Percentiles rank a stretch among this genome's conserved stretches.
These are phyloP conservation scores for Hippophae tibetana DNA, from an alignment of 306 rosid genomes.

Conservation along the genomic window DNA sequence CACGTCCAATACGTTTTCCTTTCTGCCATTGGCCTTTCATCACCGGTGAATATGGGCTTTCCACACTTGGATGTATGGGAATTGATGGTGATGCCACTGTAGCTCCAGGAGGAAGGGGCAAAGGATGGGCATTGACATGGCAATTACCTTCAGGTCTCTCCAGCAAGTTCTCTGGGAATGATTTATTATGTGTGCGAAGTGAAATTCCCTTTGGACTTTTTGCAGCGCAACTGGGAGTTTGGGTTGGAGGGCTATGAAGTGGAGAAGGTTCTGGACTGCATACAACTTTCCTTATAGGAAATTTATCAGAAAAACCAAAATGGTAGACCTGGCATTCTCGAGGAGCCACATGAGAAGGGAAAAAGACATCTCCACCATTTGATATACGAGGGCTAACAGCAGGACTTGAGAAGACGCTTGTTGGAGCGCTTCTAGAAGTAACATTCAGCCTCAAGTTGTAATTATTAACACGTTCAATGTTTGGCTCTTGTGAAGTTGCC, in stretches of 20 bases:
- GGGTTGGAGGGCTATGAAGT: constrained; percentile 33
- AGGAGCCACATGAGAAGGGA: constrained; percentile 19
- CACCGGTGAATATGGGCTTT: constrained; percentile 24
- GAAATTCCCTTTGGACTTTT: constrained; percentile 30
- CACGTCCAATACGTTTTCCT: constrained; percentile 84
- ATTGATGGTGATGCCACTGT: constrained; percentile 25
- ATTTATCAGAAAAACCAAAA: constrained; percentile 17
- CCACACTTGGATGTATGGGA: constrained; percentile 22
- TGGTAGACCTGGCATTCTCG: constrained; percentile 32
- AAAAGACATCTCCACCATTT: constrained; percentile 25
- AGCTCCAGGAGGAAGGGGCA: constrained; percentile 80
- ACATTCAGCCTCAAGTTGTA: constrained; percentile 25
- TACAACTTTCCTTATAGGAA: constrained; percentile 22
- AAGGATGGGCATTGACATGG: constrained; percentile 59
- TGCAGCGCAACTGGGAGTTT: constrained; percentile 19
- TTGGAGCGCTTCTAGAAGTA: constrained; percentile 70
- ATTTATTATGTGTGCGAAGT: constrained; percentile 19
- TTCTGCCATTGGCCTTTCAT: constrained; percentile 84
- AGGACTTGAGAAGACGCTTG: constrained; percentile 63
- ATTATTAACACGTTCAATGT: constrained; percentile 13
- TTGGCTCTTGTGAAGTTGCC: constrained; percentile 28
- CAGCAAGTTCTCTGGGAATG: constrained; percentile 8
- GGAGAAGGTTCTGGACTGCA: constrained; percentile 48
- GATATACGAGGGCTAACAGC: constrained; percentile 67
- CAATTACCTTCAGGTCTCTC: constrained; percentile 38